A percentile compares a stretch with the other conserved stretches of the same genome.
Evolutionary conservation across 306 rosid species (phyloP).

Genomic region (Begonia fuchsioides): DNA sequence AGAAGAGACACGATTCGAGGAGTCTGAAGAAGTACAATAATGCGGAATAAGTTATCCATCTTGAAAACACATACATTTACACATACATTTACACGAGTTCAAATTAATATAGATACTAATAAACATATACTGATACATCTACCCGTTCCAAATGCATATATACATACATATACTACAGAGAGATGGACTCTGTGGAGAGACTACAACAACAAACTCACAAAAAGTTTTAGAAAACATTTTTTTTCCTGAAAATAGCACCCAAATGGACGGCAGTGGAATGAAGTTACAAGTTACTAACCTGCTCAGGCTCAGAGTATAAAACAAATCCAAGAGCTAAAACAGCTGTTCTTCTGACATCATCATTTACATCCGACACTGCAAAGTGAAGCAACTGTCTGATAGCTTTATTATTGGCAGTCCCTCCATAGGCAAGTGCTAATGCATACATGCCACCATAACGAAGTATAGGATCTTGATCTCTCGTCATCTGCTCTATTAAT

Average conservation of each 20-base stretch:
- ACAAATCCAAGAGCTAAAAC: conserved; percentile 98
- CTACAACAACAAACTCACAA: no score
- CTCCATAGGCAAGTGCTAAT: conserved; percentile 84
- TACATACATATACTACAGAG: no score
- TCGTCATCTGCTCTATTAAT: conserved; percentile 90
- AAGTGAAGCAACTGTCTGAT: conserved; percentile 88
- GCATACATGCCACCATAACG: conserved; percentile 99
- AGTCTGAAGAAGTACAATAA: conserved; percentile 43
- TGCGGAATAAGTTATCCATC: no score
- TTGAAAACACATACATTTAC: no score
- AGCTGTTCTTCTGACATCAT: conserved; percentile 96
- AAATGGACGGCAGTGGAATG: neutral
- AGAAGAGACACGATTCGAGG: conserved; percentile 89
- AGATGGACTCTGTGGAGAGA: no score
- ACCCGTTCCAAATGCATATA: no score
- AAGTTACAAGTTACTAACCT: conserved; percentile 34
- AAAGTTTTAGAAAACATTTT: no score
- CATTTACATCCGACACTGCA: conserved; percentile 97
- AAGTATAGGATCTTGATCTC: conserved; percentile 88
- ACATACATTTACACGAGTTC: no score
- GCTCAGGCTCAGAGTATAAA: conserved; percentile 94
- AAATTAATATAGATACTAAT: no score
- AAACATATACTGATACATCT: no score
- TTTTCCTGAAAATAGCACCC: neutral
- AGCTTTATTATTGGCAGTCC: conserved; percentile 96